These are phyloP conservation scores for Apiospora aurea DNA, from an alignment of 2,329 filamentous ascomycete genomes.

Conservation along the genomic window DNA sequence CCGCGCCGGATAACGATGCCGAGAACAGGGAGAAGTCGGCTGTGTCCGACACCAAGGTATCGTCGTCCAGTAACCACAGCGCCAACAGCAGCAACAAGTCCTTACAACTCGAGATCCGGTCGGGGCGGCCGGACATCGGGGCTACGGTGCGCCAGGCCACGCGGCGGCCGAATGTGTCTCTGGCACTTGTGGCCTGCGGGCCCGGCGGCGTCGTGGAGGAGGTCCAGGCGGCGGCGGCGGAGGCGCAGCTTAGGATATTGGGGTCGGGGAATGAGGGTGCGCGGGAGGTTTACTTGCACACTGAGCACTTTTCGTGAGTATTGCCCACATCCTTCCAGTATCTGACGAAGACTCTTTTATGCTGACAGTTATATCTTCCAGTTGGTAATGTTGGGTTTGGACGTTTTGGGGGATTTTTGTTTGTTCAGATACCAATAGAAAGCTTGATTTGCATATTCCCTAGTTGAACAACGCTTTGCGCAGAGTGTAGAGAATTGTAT, in stretches of 20 bases:
- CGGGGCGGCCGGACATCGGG: slow-evolving; percentile 33
- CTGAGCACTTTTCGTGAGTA: slow-evolving; percentile 39
- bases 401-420: background rate
- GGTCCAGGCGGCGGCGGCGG: slow-evolving; percentile 37
- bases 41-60: background rate
- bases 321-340: background rate
- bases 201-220: slow-evolving; percentile 35
- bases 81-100: background rate
- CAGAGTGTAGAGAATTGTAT: too few species aligned
- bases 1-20: slow-evolving; percentile 27
- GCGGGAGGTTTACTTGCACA: slow-evolving; percentile 39
- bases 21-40: slow-evolving; percentile 24
- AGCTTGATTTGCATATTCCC: too few species aligned
- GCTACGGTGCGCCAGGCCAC: slow-evolving; percentile 33
- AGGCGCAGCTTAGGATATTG: slow-evolving; percentile 37
- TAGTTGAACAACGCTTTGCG: too few species aligned
- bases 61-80: background rate
- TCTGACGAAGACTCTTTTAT: background rate
- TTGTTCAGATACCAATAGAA: slow-evolving; percentile 19
- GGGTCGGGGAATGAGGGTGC: slow-evolving; percentile 31
- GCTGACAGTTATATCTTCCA: background rate
- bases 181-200: slow-evolving; percentile 39
- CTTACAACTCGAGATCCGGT: background rate
- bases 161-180: slow-evolving; percentile 30
- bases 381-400: background rate